A percentile compares a stretch with the other conserved stretches of the same genome.
phyloP scores from a whole-genome alignment of 768 basidiomycete genomes.

The Clathrus columnatus region DNA sequence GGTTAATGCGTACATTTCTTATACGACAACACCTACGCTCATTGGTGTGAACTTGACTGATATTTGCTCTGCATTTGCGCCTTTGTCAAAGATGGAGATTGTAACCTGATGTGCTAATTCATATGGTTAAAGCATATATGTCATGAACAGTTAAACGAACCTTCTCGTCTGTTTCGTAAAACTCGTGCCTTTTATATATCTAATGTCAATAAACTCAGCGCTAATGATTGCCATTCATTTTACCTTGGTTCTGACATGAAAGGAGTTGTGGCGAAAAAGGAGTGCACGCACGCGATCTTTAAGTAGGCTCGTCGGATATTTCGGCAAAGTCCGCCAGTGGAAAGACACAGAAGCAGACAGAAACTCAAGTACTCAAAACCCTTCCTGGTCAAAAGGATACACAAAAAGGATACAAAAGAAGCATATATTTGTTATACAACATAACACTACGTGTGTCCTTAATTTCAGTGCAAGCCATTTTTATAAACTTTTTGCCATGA shows the following conservation, averaged over 20 bases:
- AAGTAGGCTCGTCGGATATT: not conserved
- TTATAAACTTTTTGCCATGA: constrained; percentile 67
- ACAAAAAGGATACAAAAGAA: not conserved
- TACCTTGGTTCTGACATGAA: constrained; percentile 3
- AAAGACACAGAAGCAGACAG: not conserved
- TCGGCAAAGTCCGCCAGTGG: constrained; percentile 1
- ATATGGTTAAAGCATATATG: not conserved
- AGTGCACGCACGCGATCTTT: not conserved
- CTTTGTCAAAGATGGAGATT: constrained; percentile 71
- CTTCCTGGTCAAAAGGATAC: not conserved
- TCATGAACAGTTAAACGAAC: not conserved
- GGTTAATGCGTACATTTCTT: not conserved
- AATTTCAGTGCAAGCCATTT: constrained; percentile 34
- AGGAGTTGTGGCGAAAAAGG: not conserved
- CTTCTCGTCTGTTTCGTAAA: constrained; percentile 77
- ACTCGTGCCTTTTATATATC: constrained; percentile 57
- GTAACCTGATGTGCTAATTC: constrained; percentile 29
- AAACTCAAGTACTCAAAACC: not conserved
- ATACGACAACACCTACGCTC: constrained; percentile 34
- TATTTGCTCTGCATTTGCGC: constrained; percentile 58
- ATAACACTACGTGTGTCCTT: not conserved
- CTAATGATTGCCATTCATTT: not conserved
- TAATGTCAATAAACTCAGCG: constrained; percentile 1
- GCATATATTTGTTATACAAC: not conserved
- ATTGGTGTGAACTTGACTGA: constrained; percentile 49